Percentiles rank a stretch among this genome's conserved stretches.
phyloP scores from a whole-genome alignment of 306 rosid species.

The Parietaria judaica region DNA sequence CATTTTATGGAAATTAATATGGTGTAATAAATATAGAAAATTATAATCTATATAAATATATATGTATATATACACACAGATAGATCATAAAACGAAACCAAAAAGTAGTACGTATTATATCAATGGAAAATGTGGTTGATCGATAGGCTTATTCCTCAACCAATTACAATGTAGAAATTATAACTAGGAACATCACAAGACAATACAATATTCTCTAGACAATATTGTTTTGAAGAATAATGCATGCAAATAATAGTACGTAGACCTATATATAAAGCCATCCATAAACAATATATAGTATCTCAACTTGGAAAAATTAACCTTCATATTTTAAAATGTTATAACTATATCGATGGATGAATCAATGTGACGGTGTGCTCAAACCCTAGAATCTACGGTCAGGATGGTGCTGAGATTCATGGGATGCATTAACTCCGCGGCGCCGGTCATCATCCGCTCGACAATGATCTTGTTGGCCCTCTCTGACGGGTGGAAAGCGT shows the following conservation, averaged over 20 bases:
- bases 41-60: too few relatives aligned
- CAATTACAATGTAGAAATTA: neutral
- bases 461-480: constrained; percentile 52
- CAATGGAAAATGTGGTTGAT: constrained; percentile 1
- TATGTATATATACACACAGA: too few relatives aligned
- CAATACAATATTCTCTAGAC: neutral
- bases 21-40: neutral
- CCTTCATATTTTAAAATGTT: too few relatives aligned
- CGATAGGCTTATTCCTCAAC: neutral
- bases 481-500: constrained; percentile 67
- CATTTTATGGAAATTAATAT: neutral
- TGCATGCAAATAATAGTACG: neutral
- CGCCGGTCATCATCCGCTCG: constrained; percentile 41
- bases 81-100: too few relatives aligned
- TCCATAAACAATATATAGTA: neutral
- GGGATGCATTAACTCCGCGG: constrained; percentile 47
- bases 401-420: constrained; percentile 64
- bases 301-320: too few relatives aligned
- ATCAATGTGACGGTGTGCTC: neutral
- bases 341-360: too few relatives aligned
- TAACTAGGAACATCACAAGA: neutral
- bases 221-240: neutral
- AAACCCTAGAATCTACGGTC: constrained; percentile 31
- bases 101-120: neutral
- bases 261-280: neutral